Evolutionary conservation across 495 filamentous ascomycete species (phyloP).

Genomic region (Aspergillus biplanus): DNA sequence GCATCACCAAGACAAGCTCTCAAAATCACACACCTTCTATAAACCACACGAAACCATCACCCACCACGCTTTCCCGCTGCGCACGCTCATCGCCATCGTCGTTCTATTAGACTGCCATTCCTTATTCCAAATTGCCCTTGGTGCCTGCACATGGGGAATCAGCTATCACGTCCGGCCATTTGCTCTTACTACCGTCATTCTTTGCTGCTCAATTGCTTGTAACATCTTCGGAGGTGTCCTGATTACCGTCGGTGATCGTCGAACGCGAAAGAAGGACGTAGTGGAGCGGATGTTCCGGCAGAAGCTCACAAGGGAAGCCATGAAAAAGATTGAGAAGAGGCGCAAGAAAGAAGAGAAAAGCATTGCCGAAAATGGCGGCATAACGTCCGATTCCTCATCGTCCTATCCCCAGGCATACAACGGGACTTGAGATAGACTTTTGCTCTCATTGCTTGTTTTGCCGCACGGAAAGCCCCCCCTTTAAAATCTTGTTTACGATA

Average conservation of each 20-base stretch:
- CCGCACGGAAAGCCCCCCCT: no score
- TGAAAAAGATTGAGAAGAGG: slow-evolving; percentile 69
- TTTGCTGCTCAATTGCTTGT: slow-evolving; percentile 72
- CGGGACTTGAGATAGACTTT: no score
- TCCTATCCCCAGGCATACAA: neutral
- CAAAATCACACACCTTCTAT: slow-evolving; percentile 80
- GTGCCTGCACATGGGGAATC: slow-evolving; percentile 74
- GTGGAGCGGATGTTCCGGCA: slow-evolving; percentile 73
- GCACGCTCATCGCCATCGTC: slow-evolving; percentile 69
- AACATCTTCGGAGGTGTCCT: slow-evolving; percentile 73
- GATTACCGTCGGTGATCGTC: slow-evolving; percentile 71
- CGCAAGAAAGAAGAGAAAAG: slow-evolving; percentile 52
- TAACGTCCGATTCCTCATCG: slow-evolving; percentile 7
- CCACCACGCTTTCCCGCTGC: slow-evolving; percentile 76
- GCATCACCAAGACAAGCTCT: slow-evolving; percentile 75
- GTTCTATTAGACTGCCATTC: slow-evolving; percentile 77
- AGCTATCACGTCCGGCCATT: slow-evolving; percentile 62
- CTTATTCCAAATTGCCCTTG: slow-evolving; percentile 73
- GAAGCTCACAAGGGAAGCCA: slow-evolving; percentile 71
- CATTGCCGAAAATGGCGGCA: neutral
- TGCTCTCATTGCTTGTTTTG: no score
- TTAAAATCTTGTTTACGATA: no score
- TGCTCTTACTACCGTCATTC: slow-evolving; percentile 76
- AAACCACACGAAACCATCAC: slow-evolving; percentile 82
- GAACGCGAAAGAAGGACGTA: slow-evolving; percentile 81